Percentiles rank a stretch among this genome's conserved stretches.
phyloP scores from a whole-genome alignment of 2,329 filamentous ascomycete species.

The Fusarium citri region DNA sequence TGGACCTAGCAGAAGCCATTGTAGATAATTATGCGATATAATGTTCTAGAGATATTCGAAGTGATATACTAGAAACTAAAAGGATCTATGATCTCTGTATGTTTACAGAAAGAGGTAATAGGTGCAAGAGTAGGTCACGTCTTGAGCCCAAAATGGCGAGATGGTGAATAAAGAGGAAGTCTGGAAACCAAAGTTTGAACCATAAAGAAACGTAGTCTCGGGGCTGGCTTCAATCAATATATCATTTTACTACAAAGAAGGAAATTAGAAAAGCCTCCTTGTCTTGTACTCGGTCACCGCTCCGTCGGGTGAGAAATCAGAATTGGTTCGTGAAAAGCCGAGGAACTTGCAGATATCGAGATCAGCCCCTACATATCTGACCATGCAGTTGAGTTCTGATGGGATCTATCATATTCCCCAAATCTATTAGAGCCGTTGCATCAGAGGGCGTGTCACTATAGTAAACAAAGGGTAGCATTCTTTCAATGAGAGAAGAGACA shows the following conservation, averaged over 20 bases:
- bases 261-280: background rate
- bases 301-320: background rate
- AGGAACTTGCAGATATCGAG: conserved; percentile 8
- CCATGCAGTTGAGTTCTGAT: background rate
- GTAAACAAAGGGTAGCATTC: background rate
- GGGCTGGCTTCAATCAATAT: background rate
- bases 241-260: background rate
- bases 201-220: background rate
- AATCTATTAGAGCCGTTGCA: background rate
- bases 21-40: background rate
- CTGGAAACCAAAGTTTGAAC: background rate
- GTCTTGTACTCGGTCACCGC: background rate
- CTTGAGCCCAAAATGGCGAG: conserved; percentile 24
- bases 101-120: background rate
- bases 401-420: conserved; percentile 1
- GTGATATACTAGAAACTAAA: background rate
- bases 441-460: background rate
- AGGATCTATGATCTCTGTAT: no score
- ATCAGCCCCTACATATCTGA: background rate
- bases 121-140: background rate
- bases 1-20: conserved; percentile 1
- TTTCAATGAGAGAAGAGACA: background rate
- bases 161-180: background rate
- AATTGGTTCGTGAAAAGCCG: background rate
- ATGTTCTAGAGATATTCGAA: background rate